Evolutionary conservation across 768 basidiomycete species (phyloP), one percentile per base, ranked within the genome.

Genomic region (Pleurotus salmoneostramineus): DNA sequence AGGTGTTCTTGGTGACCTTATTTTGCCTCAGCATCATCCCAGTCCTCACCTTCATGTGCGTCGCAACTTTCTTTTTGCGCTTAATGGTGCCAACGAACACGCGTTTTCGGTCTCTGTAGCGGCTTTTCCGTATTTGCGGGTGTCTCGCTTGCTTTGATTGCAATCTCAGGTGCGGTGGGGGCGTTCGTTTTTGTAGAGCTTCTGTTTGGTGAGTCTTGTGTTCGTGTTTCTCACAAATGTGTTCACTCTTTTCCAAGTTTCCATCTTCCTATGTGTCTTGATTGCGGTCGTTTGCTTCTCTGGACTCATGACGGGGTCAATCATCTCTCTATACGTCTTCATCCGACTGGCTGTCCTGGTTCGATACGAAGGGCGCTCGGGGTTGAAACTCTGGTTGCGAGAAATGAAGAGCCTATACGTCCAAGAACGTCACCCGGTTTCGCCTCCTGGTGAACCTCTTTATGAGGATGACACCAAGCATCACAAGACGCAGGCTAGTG

Each of bases 1-100:
- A 81, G 79, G 75, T 72, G 11, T 79, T 78, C 61, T 21, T 79
- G 42, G 67, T 72, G 6, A 67, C 76, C 58, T 77, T 79, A 45
- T 65, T 65, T 21, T 47, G 68, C 32, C 67, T 81, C 51, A 71
- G 78, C 44, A 63, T 68, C 35, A 33, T 73, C 35, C 74, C 74
- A 21, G 60, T 70, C 31, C 58, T 64, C 40, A 64, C 72, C 11
- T 81, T 80, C 58, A 56, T 76, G 79, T 81, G 56, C 37, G 78
- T 61, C 14, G 44, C 10, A 6, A 6, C 44, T 4, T 6, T 50
- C 45, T 58, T 17, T 52, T 2, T 40, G 50, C 7, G 34, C 12
- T 14, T 17, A 12, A n/a, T 15, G 5, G 64, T 8, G 32, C 21
- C 54, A n/a, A 47, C 10, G 32, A 43, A 35, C 12, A 11, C 31